A percentile compares a stretch with the other conserved stretches of the same genome.
These are phyloP conservation scores for Claviceps capensis DNA, from an alignment of 2,329 filamentous ascomycete genomes.

Conservation along the genomic window DNA sequence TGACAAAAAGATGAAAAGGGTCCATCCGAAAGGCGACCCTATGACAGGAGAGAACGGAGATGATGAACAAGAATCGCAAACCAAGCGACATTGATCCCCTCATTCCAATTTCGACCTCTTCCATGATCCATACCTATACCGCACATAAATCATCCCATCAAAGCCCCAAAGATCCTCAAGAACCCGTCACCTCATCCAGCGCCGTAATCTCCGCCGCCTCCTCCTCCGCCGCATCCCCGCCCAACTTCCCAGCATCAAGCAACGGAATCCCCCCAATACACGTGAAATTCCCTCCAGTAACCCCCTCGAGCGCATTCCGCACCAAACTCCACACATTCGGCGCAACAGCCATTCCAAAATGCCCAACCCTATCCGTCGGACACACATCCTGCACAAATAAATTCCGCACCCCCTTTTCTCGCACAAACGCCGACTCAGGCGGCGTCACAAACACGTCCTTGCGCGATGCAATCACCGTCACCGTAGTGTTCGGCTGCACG, in stretches of 20 bases:
- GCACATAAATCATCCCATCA: too few species aligned
- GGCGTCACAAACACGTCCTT: conserved; percentile 8
- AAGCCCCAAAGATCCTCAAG: neutral
- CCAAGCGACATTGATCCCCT: too few species aligned
- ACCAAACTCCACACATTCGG: conserved; percentile 9
- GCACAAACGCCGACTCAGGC: conserved; percentile 6
- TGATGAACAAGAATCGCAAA: too few species aligned
- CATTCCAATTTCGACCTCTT: too few species aligned
- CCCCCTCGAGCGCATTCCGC: conserved; percentile 7
- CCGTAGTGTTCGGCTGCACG: conserved; percentile 6
- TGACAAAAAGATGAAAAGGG: too few species aligned
- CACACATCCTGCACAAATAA: conserved; percentile 9
- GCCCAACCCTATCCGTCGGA: conserved; percentile 6
- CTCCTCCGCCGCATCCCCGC: neutral
- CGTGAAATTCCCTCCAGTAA: conserved; percentile 4
- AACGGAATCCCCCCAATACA: neutral
- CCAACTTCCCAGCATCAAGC: neutral
- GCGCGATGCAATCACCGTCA: conserved; percentile 7
- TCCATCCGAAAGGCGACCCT: too few species aligned
- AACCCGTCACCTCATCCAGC: neutral
- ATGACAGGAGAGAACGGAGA: too few species aligned
- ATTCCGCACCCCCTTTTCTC: conserved; percentile 8
- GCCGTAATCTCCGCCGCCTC: neutral
- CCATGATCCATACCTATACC: too few species aligned
- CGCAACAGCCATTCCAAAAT: conserved; percentile 7